A percentile compares a stretch with the other conserved stretches of the same genome.
These are phyloP conservation scores for Uronychia binucleata DNA, from an alignment of 73 alveolate genomes.

Conservation along the genomic window DNA sequence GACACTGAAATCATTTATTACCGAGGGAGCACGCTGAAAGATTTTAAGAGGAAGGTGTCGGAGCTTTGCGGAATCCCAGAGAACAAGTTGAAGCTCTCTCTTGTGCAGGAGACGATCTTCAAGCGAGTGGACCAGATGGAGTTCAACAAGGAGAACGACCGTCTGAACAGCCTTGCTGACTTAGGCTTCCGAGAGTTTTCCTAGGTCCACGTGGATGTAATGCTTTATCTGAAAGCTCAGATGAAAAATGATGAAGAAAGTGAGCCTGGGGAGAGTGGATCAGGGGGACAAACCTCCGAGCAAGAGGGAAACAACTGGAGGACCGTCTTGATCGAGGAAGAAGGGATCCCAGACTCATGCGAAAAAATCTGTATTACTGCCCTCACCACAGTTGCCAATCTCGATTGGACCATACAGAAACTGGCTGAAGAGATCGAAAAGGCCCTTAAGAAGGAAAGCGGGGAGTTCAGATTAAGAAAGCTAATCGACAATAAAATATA, in stretches of 20 bases:
- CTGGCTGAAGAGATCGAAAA: constrained; percentile 7
- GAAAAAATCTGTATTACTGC: background rate
- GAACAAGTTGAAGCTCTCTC: background rate
- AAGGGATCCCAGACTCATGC: too few relatives aligned
- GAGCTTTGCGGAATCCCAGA: background rate
- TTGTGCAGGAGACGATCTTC: background rate
- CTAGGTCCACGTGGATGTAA: background rate
- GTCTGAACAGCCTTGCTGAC: background rate
- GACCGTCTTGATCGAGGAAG: too few relatives aligned
- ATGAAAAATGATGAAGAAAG: background rate
- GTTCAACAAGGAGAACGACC: background rate
- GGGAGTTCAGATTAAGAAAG: constrained; percentile 59
- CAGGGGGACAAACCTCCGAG: constrained; percentile 5
- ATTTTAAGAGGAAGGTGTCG: background rate
- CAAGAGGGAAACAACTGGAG: constrained; percentile 4
- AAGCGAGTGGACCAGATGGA: background rate
- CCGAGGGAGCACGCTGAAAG: background rate
- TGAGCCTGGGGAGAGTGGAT: background rate
- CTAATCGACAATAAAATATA: constrained; percentile 33
- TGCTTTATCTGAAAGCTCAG: too few relatives aligned
- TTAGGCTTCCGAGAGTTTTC: background rate
- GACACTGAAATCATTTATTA: background rate
- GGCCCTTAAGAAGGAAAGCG: constrained; percentile 13
- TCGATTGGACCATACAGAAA: constrained; percentile 32
- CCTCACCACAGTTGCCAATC: constrained; percentile 1